These are phyloP conservation scores for Crepidotus variabilis DNA, from an alignment of 768 basidiomycete species.

Conservation along the genomic window DNA sequence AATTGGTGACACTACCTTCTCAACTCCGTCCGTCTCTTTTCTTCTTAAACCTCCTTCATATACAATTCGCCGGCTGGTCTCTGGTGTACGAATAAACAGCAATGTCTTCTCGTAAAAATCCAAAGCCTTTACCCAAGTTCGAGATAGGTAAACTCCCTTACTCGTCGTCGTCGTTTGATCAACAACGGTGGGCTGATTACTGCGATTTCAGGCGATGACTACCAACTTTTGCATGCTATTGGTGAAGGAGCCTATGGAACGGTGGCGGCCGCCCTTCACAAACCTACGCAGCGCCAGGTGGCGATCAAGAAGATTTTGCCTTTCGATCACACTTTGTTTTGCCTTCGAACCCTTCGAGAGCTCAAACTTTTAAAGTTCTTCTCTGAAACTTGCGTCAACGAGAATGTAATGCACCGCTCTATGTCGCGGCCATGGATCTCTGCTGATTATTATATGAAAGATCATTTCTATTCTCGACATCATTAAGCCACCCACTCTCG, in stretches of 20 bases:
- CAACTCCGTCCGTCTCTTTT: constrained; percentile 14
- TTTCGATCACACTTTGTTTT: constrained; percentile 92
- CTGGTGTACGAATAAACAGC: constrained; percentile 30
- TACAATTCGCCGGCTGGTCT: constrained; percentile 44
- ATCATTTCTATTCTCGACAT: constrained; percentile 94
- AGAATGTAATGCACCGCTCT: constrained; percentile 51
- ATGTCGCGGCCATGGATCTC: neutral
- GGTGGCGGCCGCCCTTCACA: constrained; percentile 85
- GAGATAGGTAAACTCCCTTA: constrained; percentile 49
- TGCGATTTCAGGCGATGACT: constrained; percentile 55
- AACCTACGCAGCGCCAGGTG: constrained; percentile 76
- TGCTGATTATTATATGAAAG: constrained; percentile 30
- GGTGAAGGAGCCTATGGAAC: constrained; percentile 91
- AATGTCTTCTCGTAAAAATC: constrained; percentile 55
- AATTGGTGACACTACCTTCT: constrained; percentile 13
- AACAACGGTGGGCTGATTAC: constrained; percentile 6
- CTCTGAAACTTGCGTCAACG: constrained; percentile 74
- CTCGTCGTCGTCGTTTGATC: neutral
- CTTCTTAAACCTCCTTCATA: constrained; percentile 18
- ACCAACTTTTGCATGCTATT: constrained; percentile 68
- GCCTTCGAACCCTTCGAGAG: constrained; percentile 84
- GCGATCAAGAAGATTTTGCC: constrained; percentile 96
- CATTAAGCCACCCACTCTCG: constrained; percentile 71
- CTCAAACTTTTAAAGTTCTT: constrained; percentile 88
- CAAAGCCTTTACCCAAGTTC: constrained; percentile 70